Evolutionary conservation across 208 protist genomes (phyloP), one percentile per base, ranked within the genome.

Genomic region (Trypanosoma rangeli): DNA sequence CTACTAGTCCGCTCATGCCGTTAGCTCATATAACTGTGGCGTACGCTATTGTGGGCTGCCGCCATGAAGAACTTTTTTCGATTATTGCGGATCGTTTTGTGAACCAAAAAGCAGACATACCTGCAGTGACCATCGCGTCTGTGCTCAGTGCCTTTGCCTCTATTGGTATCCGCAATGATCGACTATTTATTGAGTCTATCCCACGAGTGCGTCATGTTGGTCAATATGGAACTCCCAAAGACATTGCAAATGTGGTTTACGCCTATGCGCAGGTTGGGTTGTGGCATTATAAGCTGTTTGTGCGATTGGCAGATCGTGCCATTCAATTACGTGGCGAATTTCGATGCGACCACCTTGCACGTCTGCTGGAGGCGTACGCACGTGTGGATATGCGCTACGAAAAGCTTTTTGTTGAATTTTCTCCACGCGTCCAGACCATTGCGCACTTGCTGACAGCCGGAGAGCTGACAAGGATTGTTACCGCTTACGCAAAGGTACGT

Each of bases 261-360:
- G 86, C 87, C 42, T 96, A 96, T 72, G 74, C 91, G 1, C 66
- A 73, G 5, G 83, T 90, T 46, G 83, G 81, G 18, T 39, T 96
- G 49, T 96, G 91, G 91, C 91, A 96, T 58, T 94, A 96, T 74
- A 89, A 89, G 50, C 80, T 96, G 12, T 96, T 96, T 65, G 73
- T 81, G 28, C 70, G 77, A 24, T 80, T 96, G 16, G 91, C 87
- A 10, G 91, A 96, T 42, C 82, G 88, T 13, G 88, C 88, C 8
- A 75, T 94, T 24, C 78, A 88, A 64, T 58, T 93, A 5, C 78
- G 85, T 3, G 78, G 73, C 16, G 86, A 95, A 42, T 86, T 92
- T 64, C 77, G 70, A 4, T 64, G 70, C 5, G 18, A 74, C 22
- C 76, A 82, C 31, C 37, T 92, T 37, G 68, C 84, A 53, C 59